phyloP scores from a whole-genome alignment of 2,329 filamentous ascomycete genomes.

The Fusarium sp. region DNA sequence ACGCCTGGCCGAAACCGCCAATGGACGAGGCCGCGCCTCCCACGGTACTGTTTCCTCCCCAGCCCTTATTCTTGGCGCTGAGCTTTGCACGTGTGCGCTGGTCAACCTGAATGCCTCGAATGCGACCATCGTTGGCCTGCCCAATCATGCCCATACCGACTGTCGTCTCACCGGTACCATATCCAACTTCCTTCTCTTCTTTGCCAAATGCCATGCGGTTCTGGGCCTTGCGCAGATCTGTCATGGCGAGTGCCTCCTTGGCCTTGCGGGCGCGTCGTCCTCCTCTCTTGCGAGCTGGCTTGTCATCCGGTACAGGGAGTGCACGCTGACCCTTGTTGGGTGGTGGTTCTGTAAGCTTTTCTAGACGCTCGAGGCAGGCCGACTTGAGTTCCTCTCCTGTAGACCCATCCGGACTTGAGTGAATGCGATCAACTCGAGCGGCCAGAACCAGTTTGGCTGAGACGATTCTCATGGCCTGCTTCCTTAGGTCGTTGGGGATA shows the following conservation, averaged over 20 bases:
- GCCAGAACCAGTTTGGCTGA: slow-evolving; percentile 94
- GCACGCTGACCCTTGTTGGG: slow-evolving; percentile 88
- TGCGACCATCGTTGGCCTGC: slow-evolving; percentile 82
- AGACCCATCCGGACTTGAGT: slow-evolving; percentile 80
- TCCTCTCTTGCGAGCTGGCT: slow-evolving; percentile 90
- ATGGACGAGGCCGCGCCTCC: slow-evolving; percentile 80
- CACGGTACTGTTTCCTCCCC: slow-evolving; percentile 76
- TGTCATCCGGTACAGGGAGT: slow-evolving; percentile 92
- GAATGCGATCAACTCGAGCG: slow-evolving; percentile 85
- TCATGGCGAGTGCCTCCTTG: slow-evolving; percentile 97
- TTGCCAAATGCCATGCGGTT: slow-evolving; percentile 96
- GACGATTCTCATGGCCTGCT: slow-evolving; percentile 93
- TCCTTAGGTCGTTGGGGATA: slow-evolving; percentile 85
- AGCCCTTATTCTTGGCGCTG: slow-evolving; percentile 93
- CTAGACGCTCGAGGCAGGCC: slow-evolving; percentile 82
- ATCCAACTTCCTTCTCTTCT: slow-evolving; percentile 92
- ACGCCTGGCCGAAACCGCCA: slow-evolving; percentile 74
- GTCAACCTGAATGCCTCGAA: slow-evolving; percentile 88
- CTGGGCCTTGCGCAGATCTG: slow-evolving; percentile 92
- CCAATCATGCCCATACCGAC: slow-evolving; percentile 96
- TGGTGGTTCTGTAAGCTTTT: slow-evolving; percentile 91
- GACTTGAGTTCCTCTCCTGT: slow-evolving; percentile 83
- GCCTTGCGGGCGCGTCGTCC: slow-evolving; percentile 89
- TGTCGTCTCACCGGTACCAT: slow-evolving; percentile 83
- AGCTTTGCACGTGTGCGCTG: slow-evolving; percentile 92